Evolutionary conservation across 1,139 yeast species (phyloP).

Genomic region (Kodamaea arcana): DNA sequence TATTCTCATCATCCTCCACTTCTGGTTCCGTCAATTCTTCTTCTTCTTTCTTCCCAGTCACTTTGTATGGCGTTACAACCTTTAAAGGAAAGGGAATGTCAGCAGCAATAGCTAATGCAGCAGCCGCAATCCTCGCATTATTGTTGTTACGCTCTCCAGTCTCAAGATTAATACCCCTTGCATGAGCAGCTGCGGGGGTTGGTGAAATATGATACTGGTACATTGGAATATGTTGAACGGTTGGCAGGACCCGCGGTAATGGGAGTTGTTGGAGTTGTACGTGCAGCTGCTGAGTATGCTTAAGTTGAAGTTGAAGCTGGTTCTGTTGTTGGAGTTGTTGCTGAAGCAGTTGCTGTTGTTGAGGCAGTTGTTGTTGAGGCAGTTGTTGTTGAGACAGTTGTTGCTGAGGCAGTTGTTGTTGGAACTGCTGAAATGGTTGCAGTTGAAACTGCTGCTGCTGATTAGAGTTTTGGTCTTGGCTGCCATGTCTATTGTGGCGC

Average conservation of each 20-base stretch:
- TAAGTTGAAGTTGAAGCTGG: neutral
- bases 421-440: no score
- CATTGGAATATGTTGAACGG: neutral
- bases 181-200: conserved; percentile 45
- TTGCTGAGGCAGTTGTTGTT: neutral
- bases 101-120: conserved; percentile 70
- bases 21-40: conserved; percentile 15
- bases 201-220: conserved; percentile 25
- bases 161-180: conserved; percentile 38
- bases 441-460: no score
- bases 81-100: conserved; percentile 57
- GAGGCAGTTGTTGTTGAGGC: neutral
- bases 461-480: no score
- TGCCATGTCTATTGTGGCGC: no score
- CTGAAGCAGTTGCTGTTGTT: neutral
- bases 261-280: neutral
- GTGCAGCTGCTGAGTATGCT: neutral
- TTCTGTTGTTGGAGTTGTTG: neutral
- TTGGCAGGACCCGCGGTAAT: neutral
- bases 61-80: conserved; percentile 6
- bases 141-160: conserved; percentile 34
- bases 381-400: neutral
- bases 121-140: conserved; percentile 65
- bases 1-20: conserved; percentile 12
- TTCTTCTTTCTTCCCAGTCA: conserved; percentile 8